These are phyloP conservation scores for Didymosphaeria variabile DNA, from an alignment of 2,329 filamentous ascomycete genomes.

Conservation along the genomic window DNA sequence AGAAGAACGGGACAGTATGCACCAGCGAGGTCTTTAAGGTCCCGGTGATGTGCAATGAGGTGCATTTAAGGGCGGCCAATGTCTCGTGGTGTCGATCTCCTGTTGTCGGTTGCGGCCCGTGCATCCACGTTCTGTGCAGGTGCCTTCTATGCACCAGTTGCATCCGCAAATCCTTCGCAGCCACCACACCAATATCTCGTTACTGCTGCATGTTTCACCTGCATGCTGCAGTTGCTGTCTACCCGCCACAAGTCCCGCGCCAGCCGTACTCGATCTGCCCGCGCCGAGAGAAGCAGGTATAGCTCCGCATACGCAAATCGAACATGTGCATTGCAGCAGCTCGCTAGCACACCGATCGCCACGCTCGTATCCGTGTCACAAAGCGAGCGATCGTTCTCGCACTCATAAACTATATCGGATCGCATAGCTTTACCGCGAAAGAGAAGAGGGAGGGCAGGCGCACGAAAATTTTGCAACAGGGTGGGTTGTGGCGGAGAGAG, in stretches of 20 bases:
- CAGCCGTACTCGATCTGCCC: not conserved
- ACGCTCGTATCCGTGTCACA: not conserved
- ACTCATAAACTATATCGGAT: not conserved
- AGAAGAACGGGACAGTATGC: not conserved
- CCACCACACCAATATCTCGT: conserved; percentile 23
- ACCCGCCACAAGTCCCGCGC: not conserved
- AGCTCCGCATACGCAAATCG: not conserved
- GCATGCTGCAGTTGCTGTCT: not conserved
- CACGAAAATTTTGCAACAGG: not conserved
- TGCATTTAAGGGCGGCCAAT: conserved; percentile 27
- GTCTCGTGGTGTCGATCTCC: conserved; percentile 22
- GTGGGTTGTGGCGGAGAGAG: not conserved
- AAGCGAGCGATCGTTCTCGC: not conserved
- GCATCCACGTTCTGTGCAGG: conserved; percentile 1
- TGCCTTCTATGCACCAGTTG: conserved; percentile 24
- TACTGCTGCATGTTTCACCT: conserved; percentile 18
- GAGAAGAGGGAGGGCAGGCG: not conserved
- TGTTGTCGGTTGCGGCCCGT: conserved; percentile 12
- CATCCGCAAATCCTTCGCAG: conserved; percentile 33
- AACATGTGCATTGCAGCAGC: conserved; percentile 2
- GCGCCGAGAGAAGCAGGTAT: not conserved
- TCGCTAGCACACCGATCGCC: conserved; percentile 8
- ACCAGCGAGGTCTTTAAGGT: not conserved
- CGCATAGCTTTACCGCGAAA: not conserved
- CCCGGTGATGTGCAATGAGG: conserved; percentile 18